Evolutionary conservation across 768 basidiomycete genomes (phyloP).

Genomic region (Cystofilobasidium bisporidii): DNA sequence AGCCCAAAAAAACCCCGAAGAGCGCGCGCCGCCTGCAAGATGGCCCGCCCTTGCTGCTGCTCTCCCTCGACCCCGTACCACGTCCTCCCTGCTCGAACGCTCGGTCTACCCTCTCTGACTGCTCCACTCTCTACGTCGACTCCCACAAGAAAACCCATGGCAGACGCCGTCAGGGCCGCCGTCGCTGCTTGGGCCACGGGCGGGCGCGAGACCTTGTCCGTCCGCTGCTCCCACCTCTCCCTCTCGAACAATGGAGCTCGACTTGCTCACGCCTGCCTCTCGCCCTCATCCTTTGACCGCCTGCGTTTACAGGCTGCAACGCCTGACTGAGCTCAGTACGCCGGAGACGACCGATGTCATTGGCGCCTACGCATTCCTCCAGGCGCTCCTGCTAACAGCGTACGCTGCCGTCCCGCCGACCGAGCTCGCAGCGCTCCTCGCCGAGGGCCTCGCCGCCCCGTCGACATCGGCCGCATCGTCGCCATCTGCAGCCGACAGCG

Average conservation of each 20-base stretch:
- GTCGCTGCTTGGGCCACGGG: neutral
- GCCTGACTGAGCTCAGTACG: neutral
- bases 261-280: neutral
- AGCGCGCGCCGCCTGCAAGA: too few relatives aligned
- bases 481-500: neutral
- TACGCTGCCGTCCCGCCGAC: neutral
- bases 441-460: neutral
- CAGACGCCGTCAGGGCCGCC: neutral
- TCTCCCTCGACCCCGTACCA: too few relatives aligned
- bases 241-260: too few relatives aligned
- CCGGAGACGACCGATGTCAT: neutral
- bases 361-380: neutral
- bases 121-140: too few relatives aligned
- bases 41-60: too few relatives aligned
- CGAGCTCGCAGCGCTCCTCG: slow-evolving; percentile 11
- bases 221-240: neutral
- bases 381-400: slow-evolving; percentile 5
- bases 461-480: neutral
- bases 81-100: too few relatives aligned
- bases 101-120: too few relatives aligned
- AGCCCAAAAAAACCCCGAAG: too few relatives aligned
- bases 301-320: neutral
- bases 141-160: too few relatives aligned
- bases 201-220: neutral
- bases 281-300: neutral